phyloP scores from a whole-genome alignment of 768 basidiomycete species.

The Xerocomus brunneocitrinus region DNA sequence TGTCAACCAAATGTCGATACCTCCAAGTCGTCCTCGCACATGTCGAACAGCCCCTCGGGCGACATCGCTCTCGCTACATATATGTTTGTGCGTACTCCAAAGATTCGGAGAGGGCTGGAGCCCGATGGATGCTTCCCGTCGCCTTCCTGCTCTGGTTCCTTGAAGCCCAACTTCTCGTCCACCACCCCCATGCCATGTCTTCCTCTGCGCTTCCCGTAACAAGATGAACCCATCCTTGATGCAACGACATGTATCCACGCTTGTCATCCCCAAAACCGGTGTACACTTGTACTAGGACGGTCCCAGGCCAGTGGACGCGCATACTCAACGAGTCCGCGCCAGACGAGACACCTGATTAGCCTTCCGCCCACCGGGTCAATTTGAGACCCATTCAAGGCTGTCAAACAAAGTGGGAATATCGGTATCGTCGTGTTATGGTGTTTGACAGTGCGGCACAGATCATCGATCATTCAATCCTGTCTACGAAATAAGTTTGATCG shows the following conservation, averaged over 20 bases:
- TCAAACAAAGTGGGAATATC: too few relatives aligned
- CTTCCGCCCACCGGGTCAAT: too few relatives aligned
- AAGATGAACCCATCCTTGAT: conserved; percentile 86
- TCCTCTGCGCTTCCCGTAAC: conserved; percentile 59
- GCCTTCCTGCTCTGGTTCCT: neutral
- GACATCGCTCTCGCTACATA: conserved; percentile 44
- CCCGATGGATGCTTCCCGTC: conserved; percentile 42
- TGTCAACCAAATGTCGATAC: conserved; percentile 36
- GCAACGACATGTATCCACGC: conserved; percentile 76
- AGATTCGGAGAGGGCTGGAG: conserved; percentile 42
- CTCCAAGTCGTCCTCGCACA: conserved; percentile 32
- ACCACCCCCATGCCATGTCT: conserved; percentile 72
- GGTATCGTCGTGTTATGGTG: too few relatives aligned
- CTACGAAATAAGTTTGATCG: too few relatives aligned
- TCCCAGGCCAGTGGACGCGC: conserved; percentile 66
- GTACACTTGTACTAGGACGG: conserved; percentile 85
- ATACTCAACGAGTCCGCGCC: conserved; percentile 88
- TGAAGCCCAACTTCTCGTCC: conserved; percentile 19
- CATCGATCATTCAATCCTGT: too few relatives aligned
- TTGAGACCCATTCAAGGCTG: too few relatives aligned
- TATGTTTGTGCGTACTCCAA: conserved; percentile 43
- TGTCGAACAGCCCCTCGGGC: conserved; percentile 24
- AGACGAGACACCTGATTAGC: conserved; percentile 45
- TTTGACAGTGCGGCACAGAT: too few relatives aligned
- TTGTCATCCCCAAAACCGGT: conserved; percentile 86